phyloP scores from a whole-genome alignment of 192 early-diverging fungal species.

The Spizellomyces punctatus region DNA sequence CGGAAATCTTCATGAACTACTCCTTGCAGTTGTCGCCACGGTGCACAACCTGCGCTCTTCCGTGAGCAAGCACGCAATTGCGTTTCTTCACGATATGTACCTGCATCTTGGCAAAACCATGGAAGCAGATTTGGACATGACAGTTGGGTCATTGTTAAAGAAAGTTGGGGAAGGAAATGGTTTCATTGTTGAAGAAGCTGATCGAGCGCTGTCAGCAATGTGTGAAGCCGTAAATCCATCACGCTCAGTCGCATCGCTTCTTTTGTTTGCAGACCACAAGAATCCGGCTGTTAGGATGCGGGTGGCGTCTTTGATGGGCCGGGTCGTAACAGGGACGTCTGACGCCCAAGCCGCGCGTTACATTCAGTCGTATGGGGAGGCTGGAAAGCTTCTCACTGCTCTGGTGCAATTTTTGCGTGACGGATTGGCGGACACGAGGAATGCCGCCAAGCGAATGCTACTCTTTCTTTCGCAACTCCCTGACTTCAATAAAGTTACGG shows the following conservation, averaged over 20 bases:
- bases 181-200: constrained; percentile 38
- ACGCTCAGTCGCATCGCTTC: constrained; percentile 23
- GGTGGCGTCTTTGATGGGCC: constrained; percentile 22
- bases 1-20: constrained; percentile 26
- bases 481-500: constrained; percentile 29
- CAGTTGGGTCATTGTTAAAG: constrained; percentile 31
- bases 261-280: constrained; percentile 35
- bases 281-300: constrained; percentile 30
- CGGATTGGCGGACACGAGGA: constrained; percentile 33
- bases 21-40: constrained; percentile 19
- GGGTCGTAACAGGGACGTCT: constrained; percentile 15
- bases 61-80: constrained; percentile 36
- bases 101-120: constrained; percentile 24
- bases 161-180: constrained; percentile 39
- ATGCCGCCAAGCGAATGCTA: constrained; percentile 29
- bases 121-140: constrained; percentile 36
- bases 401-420: constrained; percentile 34
- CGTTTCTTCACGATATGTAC: constrained; percentile 19
- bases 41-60: constrained; percentile 39
- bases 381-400: constrained; percentile 30
- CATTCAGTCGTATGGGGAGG: constrained; percentile 20
- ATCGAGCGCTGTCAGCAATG: constrained; percentile 29
- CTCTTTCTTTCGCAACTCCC: constrained; percentile 18
- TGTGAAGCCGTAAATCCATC: constrained; percentile 6
- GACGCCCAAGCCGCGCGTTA: constrained; percentile 25